phyloP scores from a whole-genome alignment of 352 stramenopile species.

The Blastocystis sp. region DNA sequence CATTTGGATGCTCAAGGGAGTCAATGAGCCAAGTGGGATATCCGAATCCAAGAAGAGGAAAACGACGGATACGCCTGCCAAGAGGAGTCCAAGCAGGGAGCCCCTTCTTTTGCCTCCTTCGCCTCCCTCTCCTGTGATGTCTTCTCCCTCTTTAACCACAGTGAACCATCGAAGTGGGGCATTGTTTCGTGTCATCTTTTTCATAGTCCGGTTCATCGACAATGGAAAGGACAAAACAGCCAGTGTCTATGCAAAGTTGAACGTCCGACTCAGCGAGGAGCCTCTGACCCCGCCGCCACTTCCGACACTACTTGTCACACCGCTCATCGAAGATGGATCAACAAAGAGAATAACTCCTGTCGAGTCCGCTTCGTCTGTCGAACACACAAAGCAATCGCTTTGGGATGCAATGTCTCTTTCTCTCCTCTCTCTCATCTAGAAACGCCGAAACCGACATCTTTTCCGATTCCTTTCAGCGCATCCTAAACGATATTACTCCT shows the following conservation, averaged over 20 bases:
- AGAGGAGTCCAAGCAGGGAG: too few species aligned
- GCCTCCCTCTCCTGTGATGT: neutral
- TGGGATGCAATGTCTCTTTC: constrained; percentile 19
- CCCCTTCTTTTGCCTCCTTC: neutral
- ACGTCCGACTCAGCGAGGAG: neutral
- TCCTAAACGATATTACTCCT: constrained; percentile 29
- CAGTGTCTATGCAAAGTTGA: neutral
- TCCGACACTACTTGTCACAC: neutral
- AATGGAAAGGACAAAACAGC: constrained; percentile 16
- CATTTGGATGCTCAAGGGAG: too few species aligned
- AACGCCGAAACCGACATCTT: neutral
- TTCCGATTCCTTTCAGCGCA: neutral
- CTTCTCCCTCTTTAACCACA: neutral
- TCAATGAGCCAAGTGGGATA: too few species aligned
- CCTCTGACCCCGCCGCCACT: neutral
- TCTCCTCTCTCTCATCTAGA: neutral
- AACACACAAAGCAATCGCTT: neutral
- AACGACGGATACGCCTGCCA: neutral
- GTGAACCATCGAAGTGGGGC: constrained; percentile 30
- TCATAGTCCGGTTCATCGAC: constrained; percentile 35
- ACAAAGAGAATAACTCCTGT: too few species aligned
- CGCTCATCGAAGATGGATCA: neutral
- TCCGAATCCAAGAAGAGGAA: neutral
- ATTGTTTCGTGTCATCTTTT: too few species aligned
- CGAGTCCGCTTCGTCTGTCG: neutral